Evolutionary conservation across 768 basidiomycete genomes (phyloP), one percentile per base, ranked within the genome.

Genomic region (Xerocomus spinulosus): DNA sequence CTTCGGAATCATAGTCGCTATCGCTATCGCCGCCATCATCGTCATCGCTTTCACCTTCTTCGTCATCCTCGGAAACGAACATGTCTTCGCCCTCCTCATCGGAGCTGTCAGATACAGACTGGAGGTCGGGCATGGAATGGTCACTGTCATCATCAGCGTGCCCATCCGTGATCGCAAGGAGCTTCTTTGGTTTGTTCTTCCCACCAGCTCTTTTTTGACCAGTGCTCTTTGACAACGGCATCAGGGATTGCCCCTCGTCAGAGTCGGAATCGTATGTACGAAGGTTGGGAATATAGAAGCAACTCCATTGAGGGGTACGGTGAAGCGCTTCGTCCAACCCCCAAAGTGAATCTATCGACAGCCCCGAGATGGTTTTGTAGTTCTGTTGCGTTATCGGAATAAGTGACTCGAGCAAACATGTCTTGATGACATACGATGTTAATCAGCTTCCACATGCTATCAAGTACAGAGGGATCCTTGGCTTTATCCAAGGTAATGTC

Each of bases 261-360:
- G 62, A 53, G 23, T 60, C 59, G n/a, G 56, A 58, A 38, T 48
- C 57, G 4, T 58, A 48, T 25, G 46, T 51, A 15, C 52, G 47
- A 44, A 58, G 42, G 23, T n/a, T 48, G 14, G 62, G 61, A 29
- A 53, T 52, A 64, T 51, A 77, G 55, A 62, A 73, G 62, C 68
- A 66, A 36, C 69, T 69, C 85, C 86, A 91, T 51, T 80, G 79
- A 23, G 87, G 83, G 4, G 68, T 69, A 45, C 72, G 70, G 28
- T 73, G 60, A 14, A 79, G 69, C 2, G 75, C 75, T 36, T 74
- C 78, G 14, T 72, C 68, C 25, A 90, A 62, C 8, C 74, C 70
- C 87, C 87, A 90, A 15, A 88, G 71, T 0, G 68, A 65, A 58
- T 88, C 82, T 32, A 86, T 73, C 46, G 74, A 71, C 51, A 74